Evolutionary conservation across 1,284 basidiomycete genomes (phyloP).

Genomic region (Irpex rosettiformis): DNA sequence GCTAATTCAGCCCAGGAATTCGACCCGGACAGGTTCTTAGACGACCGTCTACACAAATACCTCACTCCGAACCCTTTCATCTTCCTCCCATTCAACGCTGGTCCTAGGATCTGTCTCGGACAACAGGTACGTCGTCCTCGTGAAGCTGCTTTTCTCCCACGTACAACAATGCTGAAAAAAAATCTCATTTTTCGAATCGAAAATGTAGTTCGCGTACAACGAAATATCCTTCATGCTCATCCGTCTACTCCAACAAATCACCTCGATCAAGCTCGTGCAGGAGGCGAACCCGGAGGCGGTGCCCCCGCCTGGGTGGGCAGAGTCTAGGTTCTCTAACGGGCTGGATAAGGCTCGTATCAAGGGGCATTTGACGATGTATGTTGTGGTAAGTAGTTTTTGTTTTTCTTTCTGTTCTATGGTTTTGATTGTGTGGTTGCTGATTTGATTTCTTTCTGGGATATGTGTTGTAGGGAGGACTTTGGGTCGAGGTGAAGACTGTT

Average conservation of each 20-base stretch:
- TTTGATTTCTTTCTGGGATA: too few relatives aligned
- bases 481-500: constrained; percentile 19
- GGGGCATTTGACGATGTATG: constrained; percentile 53
- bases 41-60: constrained; percentile 33
- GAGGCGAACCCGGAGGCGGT: constrained; percentile 28
- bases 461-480: constrained; percentile 19
- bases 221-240: constrained; percentile 66
- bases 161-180: too few relatives aligned
- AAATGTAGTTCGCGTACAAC: constrained; percentile 71
- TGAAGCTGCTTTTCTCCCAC: too few relatives aligned
- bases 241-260: constrained; percentile 59
- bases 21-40: constrained; percentile 44
- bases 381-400: constrained; percentile 32
- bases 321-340: constrained; percentile 32
- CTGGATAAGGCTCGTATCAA: constrained; percentile 50
- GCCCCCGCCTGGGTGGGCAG: constrained; percentile 17
- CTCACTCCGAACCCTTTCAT: constrained; percentile 41
- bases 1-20: constrained; percentile 35
- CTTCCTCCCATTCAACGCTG: constrained; percentile 47
- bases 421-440: neutral
- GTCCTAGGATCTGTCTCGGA: constrained; percentile 45
- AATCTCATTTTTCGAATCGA: too few relatives aligned
- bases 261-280: constrained; percentile 38
- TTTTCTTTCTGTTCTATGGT: too few relatives aligned
- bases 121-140: constrained; percentile 41